Base-by-base conservation (phyloP, 495 filamentous ascomycete genomes). In the Penicillium fimorum region DNA sequence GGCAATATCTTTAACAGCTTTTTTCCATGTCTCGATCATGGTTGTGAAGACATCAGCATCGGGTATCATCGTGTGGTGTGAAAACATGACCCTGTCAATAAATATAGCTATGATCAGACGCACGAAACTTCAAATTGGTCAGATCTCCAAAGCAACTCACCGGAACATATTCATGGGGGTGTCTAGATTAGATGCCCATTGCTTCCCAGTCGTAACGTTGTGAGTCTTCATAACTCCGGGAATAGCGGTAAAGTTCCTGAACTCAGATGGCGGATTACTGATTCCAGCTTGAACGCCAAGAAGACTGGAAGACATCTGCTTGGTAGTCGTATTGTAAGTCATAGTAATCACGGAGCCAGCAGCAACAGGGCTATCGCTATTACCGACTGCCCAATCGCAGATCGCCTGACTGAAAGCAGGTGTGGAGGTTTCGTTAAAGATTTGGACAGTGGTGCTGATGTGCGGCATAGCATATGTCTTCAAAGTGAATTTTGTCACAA, bases 401-500 rank as follows among this genome's bases (percentile, higher is more conserved):
- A 61, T 42, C 1, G 67, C 67, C 5, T 55, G 40, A 12, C 67
- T 43, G 37, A 62, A 68, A 2, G 50, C 54, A 3, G 59, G 48
- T 1, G 67, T 55, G 0, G 41, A 46, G 5, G 37, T 53, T 55
- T 83, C 58, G 6, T 67, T 53, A 17, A 70, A 74, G 18, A 67
- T 62, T 2, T 72, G 64, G 25, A 72, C 64, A 5, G 64, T 70
- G 11, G 62, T 68, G 54, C 60, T 70, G 25, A 27, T 27, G 4
- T 27, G 25, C 25, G 25, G 25, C 25, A 27, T 27, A 27, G 25
- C 2, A 27, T 27, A 27, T 27, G 25, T 27, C 25, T 27, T 27
- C 4, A 27, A 27, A 4, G 37, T 67, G 41, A 79, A 82, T 17
- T 69, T 70, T 0, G 79, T 82, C 13, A 85, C 62, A 12, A 65